Base-by-base conservation (phyloP, 2,329 filamentous ascomycete species). In the Davidsoniella virescens region DNA sequence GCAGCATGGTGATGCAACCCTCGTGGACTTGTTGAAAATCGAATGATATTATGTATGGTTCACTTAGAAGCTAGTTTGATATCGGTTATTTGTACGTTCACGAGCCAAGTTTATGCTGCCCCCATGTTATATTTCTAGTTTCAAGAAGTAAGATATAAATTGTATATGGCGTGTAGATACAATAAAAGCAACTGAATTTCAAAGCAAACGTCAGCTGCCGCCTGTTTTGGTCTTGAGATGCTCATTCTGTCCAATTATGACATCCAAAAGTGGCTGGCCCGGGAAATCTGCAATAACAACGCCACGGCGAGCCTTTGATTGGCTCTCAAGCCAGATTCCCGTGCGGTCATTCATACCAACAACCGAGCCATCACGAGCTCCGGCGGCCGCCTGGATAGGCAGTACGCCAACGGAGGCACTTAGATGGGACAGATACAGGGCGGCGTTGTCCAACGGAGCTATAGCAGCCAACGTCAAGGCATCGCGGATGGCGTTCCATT, bases 331-430 rank as follows among this genome's bases (percentile, higher is more conserved):
- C 65, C 67, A 72, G 54, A 60, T 59, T 29, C 69, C 69, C 33
- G 69, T 70, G 60, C 65, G 64, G 55, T 72, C 69, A 51, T 73
- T 73, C 62, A 72, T 70, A 25, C 70, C 70, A n/a, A 57, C 56
- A 3, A 70, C 60, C 14, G 62, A 62, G 40, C 60, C 59, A 55
- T 70, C 67, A 48, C 57, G 56, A n/a, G 68, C 64, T 0, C 70
- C 70, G 0, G 70, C 70, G 9, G 70, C 70, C 1, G 69, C 70
- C 56, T 70, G 67, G 47, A 73, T 70, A 37, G 70, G 70, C 52
- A 69, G 54, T 8, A 73, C 68, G 37, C 68, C 69, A 2, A 71
- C 64, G 17, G 65, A 67, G 12, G 70, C 70, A 14, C 68, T 71
- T 18, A 70, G 55, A 56, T 73, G 70, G 16, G 68, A 63, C 14